Base-by-base conservation (phyloP, 441 rosid genomes). In the Bruguiera hainesii region DNA sequence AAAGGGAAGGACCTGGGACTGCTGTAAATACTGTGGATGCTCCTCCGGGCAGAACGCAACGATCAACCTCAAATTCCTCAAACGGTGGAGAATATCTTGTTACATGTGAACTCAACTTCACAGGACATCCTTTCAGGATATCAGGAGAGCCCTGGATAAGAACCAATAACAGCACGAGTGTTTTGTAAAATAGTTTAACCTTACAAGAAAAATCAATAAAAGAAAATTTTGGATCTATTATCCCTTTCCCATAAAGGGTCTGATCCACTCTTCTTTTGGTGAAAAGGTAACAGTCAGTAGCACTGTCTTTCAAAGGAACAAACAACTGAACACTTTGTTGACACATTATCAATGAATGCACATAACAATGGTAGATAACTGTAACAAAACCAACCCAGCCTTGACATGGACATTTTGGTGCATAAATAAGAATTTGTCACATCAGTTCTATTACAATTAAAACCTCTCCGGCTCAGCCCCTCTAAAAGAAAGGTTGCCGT, bases 11-110 rank as follows among this genome's bases (percentile, higher is more conserved):
- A 28, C 93, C 96, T 1, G 73, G 65, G 48, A 78, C 69, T 7
- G 82, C 78, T 0, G 89, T 87, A 56, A 89, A 87, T 66, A 79
- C 79, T 0, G 88, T 74, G 1, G 85, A 80, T 61, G 74, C 72
- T 33, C 84, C 89, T 51, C 64, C 62, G 0, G 88, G 87, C 29
- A 89, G 82, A 65, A 73, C 35, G 78, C 92, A 87, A 35, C 69
- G 65, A 69, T 87, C 89, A 3, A 87, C 84, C 76, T 87, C 96
- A 9, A 89, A 89, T 68, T 89, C 95, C 11, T 85, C 86, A 42
- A 87, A 87, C 7, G 95, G 91, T 3, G 91, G 93, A 7, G 79
- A 81, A 69, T 87, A 89, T 71, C 89, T 84, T 56, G 76, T 84
- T 66, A 77, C 80, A 69, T 81, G 81, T 0, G 85, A 73, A 64